These are phyloP conservation scores for Leccinellum luteum DNA, from an alignment of 768 basidiomycete species.

Conservation along the genomic window DNA sequence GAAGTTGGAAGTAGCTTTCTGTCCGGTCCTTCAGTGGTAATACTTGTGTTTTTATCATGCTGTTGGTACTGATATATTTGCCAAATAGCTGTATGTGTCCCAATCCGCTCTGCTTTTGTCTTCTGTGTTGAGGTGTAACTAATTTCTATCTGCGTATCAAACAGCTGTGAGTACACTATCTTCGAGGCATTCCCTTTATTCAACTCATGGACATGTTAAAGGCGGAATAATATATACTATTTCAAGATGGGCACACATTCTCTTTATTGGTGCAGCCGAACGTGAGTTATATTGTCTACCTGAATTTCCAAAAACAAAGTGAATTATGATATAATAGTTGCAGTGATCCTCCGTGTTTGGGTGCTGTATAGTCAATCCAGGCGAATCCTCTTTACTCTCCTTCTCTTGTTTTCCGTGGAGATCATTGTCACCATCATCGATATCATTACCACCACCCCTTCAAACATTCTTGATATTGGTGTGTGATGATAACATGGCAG, in stretches of 20 bases:
- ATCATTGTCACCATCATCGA: neutral
- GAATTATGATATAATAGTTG: neutral
- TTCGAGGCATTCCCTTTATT: neutral
- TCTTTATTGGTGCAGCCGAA: neutral
- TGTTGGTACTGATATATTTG: neutral
- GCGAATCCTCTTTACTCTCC: neutral
- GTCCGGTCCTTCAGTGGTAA: neutral
- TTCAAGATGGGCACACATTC: neutral
- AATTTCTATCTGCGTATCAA: neutral
- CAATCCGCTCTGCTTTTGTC: neutral
- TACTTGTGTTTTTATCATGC: neutral
- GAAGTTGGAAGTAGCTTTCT: neutral
- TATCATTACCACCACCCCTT: neutral
- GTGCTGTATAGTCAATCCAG: neutral
- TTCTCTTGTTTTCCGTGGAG: neutral
- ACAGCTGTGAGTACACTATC: neutral
- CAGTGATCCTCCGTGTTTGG: neutral
- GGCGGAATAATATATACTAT: neutral
- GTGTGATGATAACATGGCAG: neutral
- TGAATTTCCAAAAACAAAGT: neutral
- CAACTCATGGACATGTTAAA: neutral
- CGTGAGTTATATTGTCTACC: neutral
- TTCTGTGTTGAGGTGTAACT: neutral
- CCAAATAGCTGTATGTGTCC: neutral
- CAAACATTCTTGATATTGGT: neutral